Base-by-base conservation (phyloP, 768 basidiomycete species). In the Mycena venus region DNA sequence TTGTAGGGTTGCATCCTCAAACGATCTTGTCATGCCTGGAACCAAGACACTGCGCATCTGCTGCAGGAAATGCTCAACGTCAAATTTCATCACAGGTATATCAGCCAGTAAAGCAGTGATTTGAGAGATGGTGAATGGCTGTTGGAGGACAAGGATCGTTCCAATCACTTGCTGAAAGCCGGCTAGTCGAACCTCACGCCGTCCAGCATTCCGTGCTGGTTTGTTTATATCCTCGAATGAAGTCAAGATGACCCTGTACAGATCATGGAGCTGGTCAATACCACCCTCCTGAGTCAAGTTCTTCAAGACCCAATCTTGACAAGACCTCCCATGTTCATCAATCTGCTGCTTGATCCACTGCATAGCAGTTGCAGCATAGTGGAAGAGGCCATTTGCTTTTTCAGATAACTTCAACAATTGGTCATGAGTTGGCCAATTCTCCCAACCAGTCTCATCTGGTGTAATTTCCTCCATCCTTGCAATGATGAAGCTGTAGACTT, bases 1-100 rank as follows among this genome's bases (percentile, higher is more conserved):
- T 36, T 68, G 66, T 40, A 55, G 66, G 56, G 66, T 68, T 58
- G 66, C 66, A 40, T 68, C 55, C 66, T 68, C 55, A 25, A 68
- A 68, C n/a, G 29, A 42, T 68, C 19, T n/a, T n/a, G n/a, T n/a
- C n/a, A n/a, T n/a, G n/a, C n/a, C n/a, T n/a, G n/a, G n/a, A n/a
- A n/a, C n/a, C n/a, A n/a, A n/a, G n/a, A n/a, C n/a, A n/a, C n/a
- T n/a, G n/a, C n/a, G n/a, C n/a, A n/a, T n/a, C n/a, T 12, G 8
- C n/a, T n/a, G n/a, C n/a, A n/a, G n/a, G n/a, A n/a, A n/a, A n/a
- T n/a, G n/a, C n/a, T n/a, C n/a, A n/a, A n/a, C n/a, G n/a, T n/a
- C n/a, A n/a, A n/a, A n/a, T n/a, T n/a, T n/a, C n/a, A n/a, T n/a
- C n/a, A n/a, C n/a, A n/a, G 23, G 40, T 23, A 61, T 61, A 29